These are phyloP conservation scores for Sideroxylon spinosum DNA, from an alignment of 179 eudicot genomes.

Conservation along the genomic window DNA sequence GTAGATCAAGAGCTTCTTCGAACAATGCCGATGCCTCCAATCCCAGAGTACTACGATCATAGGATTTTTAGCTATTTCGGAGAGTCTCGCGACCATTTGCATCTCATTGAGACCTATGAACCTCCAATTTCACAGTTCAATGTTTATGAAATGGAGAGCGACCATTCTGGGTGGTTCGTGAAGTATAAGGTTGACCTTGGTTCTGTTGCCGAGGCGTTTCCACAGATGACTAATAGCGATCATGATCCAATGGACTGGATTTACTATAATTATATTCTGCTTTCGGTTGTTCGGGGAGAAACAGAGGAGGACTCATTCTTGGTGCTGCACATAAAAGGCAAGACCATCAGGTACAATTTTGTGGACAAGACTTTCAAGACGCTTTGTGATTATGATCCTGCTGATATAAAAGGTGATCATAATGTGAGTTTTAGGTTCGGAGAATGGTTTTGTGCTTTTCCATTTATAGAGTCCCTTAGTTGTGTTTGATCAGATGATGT, in stretches of 20 bases:
- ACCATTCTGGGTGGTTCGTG: slow-evolving; percentile 27
- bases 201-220: slow-evolving; percentile 10
- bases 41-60: too few relatives aligned
- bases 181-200: slow-evolving; percentile 24
- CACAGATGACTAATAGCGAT: slow-evolving; percentile 16
- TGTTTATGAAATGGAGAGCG: slow-evolving; percentile 25
- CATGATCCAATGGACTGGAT: background rate
- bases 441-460: too few relatives aligned
- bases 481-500: too few relatives aligned
- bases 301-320: slow-evolving; percentile 21
- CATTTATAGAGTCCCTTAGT: too few relatives aligned
- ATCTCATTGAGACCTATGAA: slow-evolving; percentile 10
- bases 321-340: background rate
- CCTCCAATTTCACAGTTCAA: slow-evolving; percentile 8
- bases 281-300: slow-evolving; percentile 18
- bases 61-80: slow-evolving; percentile 6
- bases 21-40: slow-evolving; percentile 6
- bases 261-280: slow-evolving; percentile 10
- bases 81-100: slow-evolving; percentile 15
- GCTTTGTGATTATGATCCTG: too few relatives aligned
- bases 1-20: slow-evolving; percentile 14
- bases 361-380: too few relatives aligned
- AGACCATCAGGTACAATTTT: too few relatives aligned
- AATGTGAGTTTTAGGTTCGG: too few relatives aligned
- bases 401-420: too few relatives aligned